Evolutionary conservation across 768 basidiomycete genomes (phyloP).

Genomic region (Candolleomyces aberdarensis): DNA sequence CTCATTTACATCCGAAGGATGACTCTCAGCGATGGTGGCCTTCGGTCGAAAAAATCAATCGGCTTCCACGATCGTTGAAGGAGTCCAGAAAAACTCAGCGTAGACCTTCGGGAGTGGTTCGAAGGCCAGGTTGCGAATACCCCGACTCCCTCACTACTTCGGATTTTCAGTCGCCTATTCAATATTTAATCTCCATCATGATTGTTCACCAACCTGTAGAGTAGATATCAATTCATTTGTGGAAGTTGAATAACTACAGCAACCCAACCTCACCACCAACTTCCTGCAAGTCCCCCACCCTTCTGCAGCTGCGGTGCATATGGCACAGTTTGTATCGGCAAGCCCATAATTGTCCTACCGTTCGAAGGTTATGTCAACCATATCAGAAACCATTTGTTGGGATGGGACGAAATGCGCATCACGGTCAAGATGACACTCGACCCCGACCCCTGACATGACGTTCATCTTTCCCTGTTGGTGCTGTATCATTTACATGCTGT

Average conservation of each 20-base stretch:
- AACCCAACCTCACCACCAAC: slow-evolving; percentile 18
- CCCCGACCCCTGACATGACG: slow-evolving; percentile 51
- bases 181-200: not conserved
- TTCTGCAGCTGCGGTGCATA: slow-evolving; percentile 46
- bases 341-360: slow-evolving; percentile 51
- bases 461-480: slow-evolving; percentile 33
- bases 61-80: slow-evolving; percentile 45
- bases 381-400: not conserved
- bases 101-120: slow-evolving; percentile 31
- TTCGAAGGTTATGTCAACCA: slow-evolving; percentile 53
- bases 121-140: slow-evolving; percentile 24
- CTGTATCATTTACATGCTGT: not conserved
- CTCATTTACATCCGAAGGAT: not conserved
- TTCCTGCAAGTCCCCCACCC: slow-evolving; percentile 15
- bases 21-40: not conserved
- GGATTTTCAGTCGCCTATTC: no score
- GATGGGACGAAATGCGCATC: slow-evolving; percentile 53
- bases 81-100: slow-evolving; percentile 40
- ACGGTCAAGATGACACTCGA: slow-evolving; percentile 72
- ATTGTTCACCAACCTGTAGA: not conserved
- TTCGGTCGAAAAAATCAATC: slow-evolving; percentile 26
- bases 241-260: slow-evolving; percentile 2
- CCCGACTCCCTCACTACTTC: no score
- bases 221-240: no score
- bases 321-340: slow-evolving; percentile 61